Evolutionary conservation across 2,329 filamentous ascomycete genomes (phyloP), one percentile per base, ranked within the genome.

Genomic region (Lasiodiplodia hormozganensis): DNA sequence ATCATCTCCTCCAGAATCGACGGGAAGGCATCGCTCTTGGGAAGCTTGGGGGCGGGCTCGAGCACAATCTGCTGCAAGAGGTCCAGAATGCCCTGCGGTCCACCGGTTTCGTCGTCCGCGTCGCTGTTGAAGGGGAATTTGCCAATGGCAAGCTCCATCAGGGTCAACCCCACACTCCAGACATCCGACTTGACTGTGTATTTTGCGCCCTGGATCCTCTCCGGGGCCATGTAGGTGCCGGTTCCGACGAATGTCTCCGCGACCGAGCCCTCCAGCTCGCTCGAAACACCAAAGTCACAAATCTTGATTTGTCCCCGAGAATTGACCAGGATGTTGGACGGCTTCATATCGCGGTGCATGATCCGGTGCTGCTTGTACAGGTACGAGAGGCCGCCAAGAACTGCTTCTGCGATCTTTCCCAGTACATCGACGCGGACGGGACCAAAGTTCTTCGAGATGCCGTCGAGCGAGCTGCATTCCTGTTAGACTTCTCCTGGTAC

Each of bases 151-250:
- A 99, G 83, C 81, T 99, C 96, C 94, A 99, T 98, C 71, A 99
- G 89, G 0, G 91, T 91, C 72, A 99, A 84, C 38, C 96, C 96
- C 71, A 97, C 96, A 86, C 94, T 97, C 96, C 96, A 99, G 4
- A 99, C 96, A 79, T 99, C 96, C 14, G 94, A 97, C 81, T 97
- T 97, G 75, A 99, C 95, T 0, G 95, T 97, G 81, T 99, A 99
- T 75, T 93, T 94, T 71, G 96, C 94, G 71, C 96, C 96, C 79
- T 98, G 94, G 73, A 99, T 99, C 79, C 96, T 89, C 83, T 99
- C 96, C 0, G 96, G 96, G 0, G 96, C 96, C 96, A 99, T 99
- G 84, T 99, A 99, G 68, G 96, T 99, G 47, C 96, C 97, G 1
- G 96, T 99, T 65, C 96, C 96, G 43, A 99, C 96, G 76, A 99